phyloP scores from a whole-genome alignment of 768 basidiomycete genomes.

The Pluteus cervinus region DNA sequence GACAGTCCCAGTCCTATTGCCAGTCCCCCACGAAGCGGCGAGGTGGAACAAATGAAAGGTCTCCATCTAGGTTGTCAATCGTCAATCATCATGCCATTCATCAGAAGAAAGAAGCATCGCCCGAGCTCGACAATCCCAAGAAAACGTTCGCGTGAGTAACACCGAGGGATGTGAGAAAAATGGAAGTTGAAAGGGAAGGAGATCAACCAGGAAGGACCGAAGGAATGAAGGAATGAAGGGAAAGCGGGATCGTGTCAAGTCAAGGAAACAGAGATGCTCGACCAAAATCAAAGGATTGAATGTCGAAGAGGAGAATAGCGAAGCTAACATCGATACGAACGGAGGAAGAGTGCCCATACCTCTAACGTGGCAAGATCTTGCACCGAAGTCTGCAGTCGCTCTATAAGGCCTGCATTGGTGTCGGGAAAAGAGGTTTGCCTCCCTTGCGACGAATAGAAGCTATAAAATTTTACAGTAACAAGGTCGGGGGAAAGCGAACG shows the following conservation, averaged over 20 bases:
- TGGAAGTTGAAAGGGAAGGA: too few relatives aligned
- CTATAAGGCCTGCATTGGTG: slow-evolving; percentile 59
- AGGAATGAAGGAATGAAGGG: slow-evolving; percentile 2
- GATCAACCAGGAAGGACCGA: too few relatives aligned
- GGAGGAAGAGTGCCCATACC: slow-evolving; percentile 27
- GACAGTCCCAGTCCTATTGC: too few relatives aligned
- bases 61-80: slow-evolving; percentile 58
- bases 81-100: background rate
- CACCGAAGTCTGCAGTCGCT: slow-evolving; percentile 42
- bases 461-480: slow-evolving; percentile 19
- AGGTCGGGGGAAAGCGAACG: background rate
- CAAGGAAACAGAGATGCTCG: too few relatives aligned
- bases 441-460: slow-evolving; percentile 86
- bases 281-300: background rate
- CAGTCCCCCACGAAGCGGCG: slow-evolving; percentile 58
- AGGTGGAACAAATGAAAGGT: slow-evolving; percentile 80
- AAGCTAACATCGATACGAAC: background rate
- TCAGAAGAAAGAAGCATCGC: background rate
- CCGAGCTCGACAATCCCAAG: background rate
- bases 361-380: slow-evolving; percentile 62
- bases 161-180: too few relatives aligned
- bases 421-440: slow-evolving; percentile 78
- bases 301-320: background rate
- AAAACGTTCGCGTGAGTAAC: too few relatives aligned
- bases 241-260: background rate